A percentile compares a stretch with the other conserved stretches of the same genome.
phyloP scores from a whole-genome alignment of 2,329 filamentous ascomycete genomes.

The Tolypocladium ovalisporum region DNA sequence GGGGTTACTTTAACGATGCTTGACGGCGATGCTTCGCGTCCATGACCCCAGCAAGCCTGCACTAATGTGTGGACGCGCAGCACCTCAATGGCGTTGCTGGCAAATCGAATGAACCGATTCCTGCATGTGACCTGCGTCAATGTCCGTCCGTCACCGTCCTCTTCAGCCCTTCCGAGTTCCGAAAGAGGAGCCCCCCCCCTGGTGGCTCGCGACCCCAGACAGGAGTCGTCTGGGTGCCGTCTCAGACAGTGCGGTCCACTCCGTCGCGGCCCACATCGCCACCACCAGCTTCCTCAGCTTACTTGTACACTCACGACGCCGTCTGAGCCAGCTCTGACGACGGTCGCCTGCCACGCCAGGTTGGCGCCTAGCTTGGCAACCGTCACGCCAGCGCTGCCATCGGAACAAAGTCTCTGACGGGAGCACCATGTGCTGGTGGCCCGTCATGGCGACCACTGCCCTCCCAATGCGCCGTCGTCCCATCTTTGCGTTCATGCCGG shows the following conservation, averaged over 20 bases:
- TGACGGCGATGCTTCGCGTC: not conserved
- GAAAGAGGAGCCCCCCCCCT: not conserved
- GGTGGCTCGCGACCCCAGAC: conserved; percentile 11
- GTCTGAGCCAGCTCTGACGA: not conserved
- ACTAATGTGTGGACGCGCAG: too few species aligned
- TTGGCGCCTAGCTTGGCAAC: not conserved
- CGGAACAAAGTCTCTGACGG: not conserved
- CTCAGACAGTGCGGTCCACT: conserved; percentile 9
- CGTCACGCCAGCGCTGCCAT: not conserved
- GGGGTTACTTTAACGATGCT: not conserved
- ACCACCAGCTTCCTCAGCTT: not conserved
- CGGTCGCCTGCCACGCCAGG: not conserved
- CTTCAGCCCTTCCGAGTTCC: not conserved
- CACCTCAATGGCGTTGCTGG: not conserved
- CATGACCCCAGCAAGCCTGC: not conserved
- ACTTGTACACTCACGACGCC: not conserved
- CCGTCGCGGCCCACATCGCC: not conserved
- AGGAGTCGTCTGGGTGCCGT: conserved; percentile 16
- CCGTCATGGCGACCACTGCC: not conserved
- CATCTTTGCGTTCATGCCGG: not conserved
- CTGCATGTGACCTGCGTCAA: not conserved
- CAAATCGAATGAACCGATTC: not conserved
- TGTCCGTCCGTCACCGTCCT: not conserved
- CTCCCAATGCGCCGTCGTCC: not conserved
- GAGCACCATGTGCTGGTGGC: not conserved